phyloP scores from a whole-genome alignment of 257 asterid genomes.

The Catharanthus roseus region DNA sequence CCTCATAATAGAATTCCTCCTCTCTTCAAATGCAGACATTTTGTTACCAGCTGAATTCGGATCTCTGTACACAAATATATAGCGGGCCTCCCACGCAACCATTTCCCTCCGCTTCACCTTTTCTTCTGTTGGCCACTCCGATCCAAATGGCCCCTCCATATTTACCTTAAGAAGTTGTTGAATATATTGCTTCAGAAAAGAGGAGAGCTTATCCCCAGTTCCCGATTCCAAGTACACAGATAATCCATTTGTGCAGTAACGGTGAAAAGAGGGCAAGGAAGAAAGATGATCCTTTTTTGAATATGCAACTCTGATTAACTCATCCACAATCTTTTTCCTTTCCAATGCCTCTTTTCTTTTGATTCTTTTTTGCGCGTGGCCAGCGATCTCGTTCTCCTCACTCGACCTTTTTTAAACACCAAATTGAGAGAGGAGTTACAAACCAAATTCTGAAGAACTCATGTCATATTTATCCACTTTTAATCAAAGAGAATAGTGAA shows the following conservation, averaged over 20 bases:
- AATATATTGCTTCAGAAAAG: constrained; percentile 44
- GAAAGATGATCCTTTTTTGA: constrained; percentile 52
- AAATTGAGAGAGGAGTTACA: too few species aligned
- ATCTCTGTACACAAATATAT: constrained; percentile 60
- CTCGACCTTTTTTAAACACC: too few species aligned
- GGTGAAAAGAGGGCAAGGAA: constrained; percentile 49
- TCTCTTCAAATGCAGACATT: constrained; percentile 20
- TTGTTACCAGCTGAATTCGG: constrained; percentile 27
- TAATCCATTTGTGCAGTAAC: constrained; percentile 43
- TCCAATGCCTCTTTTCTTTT: constrained; percentile 31
- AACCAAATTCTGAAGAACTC: too few species aligned
- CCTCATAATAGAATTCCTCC: constrained; percentile 22
- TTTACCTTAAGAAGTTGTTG: constrained; percentile 77
- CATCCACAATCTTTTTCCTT: constrained; percentile 55
- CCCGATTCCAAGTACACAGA: constrained; percentile 55
- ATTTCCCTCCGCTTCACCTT: constrained; percentile 78
- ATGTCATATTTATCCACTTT: too few species aligned
- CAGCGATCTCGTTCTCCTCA: not conserved
- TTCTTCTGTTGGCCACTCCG: constrained; percentile 88
- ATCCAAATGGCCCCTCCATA: constrained; percentile 78
- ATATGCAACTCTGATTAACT: constrained; percentile 44
- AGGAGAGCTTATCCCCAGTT: constrained; percentile 59
- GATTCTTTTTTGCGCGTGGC: not conserved
- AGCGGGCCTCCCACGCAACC: constrained; percentile 70
- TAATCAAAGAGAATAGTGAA: too few species aligned